Evolutionary conservation across 768 basidiomycete species (phyloP), one percentile per base, ranked within the genome.

Genomic region (Rubroboletus satanas): DNA sequence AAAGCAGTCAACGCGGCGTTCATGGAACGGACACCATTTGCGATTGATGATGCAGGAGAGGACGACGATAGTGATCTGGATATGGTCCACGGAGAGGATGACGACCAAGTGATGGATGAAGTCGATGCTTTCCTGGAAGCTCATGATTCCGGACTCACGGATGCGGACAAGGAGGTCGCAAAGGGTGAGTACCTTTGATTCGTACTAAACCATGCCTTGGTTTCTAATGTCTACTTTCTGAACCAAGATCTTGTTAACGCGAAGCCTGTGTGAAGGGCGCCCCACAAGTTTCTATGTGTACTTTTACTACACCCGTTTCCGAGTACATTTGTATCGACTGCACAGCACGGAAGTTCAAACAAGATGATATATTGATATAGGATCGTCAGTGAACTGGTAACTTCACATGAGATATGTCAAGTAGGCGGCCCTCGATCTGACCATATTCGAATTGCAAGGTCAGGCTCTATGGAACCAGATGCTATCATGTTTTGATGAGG

Each of bases 91-190:
- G 75, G 74, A 14, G 83, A 78, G 47, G 84, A 82, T 44, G 85
- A 87, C 52, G 85, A 87, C 58, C 83, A 83, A 54, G 91, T 95
- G 45, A 81, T 98, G 85, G 91, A 95, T 65, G 94, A 96, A 79
- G 90, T 94, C 51, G 93, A 96, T 65, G 93, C 93, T 0, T 96
- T 96, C 80, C 76, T 98, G 42, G 93, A 97, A 65, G 94, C 91
- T 3, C 90, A 98, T 68, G 94, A 93, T 72, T 84, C 88, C 7
- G 90, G 90, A 17, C 74, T 93, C 50, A 84, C 86, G 4, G 87
- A 89, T 55, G 89, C 84, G 4, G 88, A 93, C 64, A 83, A 87
- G 68, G 81, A 83, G 60, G 79, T 88, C 21, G 88, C 87, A 7
- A 85, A 87, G 72, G 90, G 89, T 88, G 59, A 58, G 79, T 67